Evolutionary conservation across 345 rosid genomes (phyloP).

Genomic region (Angophora floribunda): DNA sequence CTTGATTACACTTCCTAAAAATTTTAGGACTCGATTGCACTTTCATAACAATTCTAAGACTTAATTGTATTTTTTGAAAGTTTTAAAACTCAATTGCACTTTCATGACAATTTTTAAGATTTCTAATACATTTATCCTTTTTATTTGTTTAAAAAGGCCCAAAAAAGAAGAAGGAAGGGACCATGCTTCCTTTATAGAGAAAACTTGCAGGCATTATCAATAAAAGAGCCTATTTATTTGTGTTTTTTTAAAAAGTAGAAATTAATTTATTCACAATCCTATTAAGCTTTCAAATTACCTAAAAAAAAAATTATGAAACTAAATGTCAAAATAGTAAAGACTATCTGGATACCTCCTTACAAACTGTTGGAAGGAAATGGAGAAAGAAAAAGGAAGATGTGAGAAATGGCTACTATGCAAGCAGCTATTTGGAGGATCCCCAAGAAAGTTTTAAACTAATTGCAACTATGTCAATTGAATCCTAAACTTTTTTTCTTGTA

Average conservation of each 20-base stretch:
- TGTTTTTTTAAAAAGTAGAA: background rate
- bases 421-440: accelerated
- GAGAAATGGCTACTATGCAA: background rate
- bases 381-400: background rate
- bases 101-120: too few species aligned
- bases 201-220: background rate
- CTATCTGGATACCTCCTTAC: accelerated
- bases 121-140: too few species aligned
- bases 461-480: accelerated
- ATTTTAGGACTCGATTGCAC: too few species aligned
- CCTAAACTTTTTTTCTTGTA: too few species aligned
- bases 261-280: background rate
- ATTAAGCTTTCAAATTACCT: background rate
- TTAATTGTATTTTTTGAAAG: too few species aligned
- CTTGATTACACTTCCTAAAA: too few species aligned
- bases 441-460: accelerated
- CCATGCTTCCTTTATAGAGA: background rate
- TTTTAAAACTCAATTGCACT: too few species aligned
- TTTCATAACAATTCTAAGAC: too few species aligned
- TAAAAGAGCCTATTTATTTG: background rate
- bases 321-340: accelerated
- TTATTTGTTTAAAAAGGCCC: background rate
- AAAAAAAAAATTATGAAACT: background rate
- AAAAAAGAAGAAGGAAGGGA: background rate
- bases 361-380: too few species aligned